phyloP scores from a whole-genome alignment of 164 flowering plant genomes.

The Litsea cubeba region DNA sequence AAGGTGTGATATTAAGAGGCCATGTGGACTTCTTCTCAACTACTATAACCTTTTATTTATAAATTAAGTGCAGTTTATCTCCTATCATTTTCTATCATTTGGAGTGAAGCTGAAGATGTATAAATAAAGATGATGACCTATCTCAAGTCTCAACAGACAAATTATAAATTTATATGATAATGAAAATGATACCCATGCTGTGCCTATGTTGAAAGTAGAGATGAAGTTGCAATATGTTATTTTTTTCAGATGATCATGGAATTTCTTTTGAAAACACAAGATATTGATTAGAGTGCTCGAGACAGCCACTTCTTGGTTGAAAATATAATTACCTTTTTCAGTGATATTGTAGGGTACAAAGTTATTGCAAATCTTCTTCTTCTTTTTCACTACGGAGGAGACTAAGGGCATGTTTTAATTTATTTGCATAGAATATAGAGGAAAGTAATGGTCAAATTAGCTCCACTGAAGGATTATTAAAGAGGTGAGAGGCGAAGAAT shows the following conservation, averaged over 20 bases:
- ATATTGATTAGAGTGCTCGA: too few relatives aligned
- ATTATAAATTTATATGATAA: neutral
- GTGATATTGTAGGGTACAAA: too few relatives aligned
- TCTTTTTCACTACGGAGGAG: too few relatives aligned
- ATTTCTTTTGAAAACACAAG: too few relatives aligned
- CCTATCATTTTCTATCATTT: constrained; percentile 4
- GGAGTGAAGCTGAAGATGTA: neutral
- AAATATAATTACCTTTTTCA: too few relatives aligned
- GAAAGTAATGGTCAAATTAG: too few relatives aligned
- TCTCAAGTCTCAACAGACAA: neutral
- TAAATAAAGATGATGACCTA: neutral
- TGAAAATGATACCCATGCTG: neutral
- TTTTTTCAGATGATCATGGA: neutral
- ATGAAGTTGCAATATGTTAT: too few relatives aligned
- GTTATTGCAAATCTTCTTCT: too few relatives aligned
- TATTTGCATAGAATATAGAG: too few relatives aligned
- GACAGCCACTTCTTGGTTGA: neutral
- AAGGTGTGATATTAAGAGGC: constrained; percentile 2
- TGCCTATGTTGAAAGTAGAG: neutral
- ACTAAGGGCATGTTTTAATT: too few relatives aligned
- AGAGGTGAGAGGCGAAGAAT: too few relatives aligned
- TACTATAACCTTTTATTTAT: constrained; percentile 2
- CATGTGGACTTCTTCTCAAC: neutral
- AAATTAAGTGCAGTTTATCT: constrained; percentile 1
- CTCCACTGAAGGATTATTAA: too few relatives aligned